Percentiles rank a stretch among this genome's conserved stretches.
Conservation (phyloP, 345 rosid genomes). For the Anastatica hierochuntica region DNA sequence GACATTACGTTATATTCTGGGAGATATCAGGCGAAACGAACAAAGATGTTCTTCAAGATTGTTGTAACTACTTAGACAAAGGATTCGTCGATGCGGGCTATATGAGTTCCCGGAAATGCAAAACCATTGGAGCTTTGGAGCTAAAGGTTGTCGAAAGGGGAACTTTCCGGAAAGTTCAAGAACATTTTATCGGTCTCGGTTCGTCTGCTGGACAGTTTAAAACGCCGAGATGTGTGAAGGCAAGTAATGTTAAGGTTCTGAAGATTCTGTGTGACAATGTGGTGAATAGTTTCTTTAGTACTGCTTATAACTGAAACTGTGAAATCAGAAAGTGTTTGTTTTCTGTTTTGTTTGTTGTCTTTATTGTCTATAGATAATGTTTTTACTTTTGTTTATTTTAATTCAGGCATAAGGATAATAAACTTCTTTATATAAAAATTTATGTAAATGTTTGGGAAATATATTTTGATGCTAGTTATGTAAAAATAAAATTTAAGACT, state of each 20-base stretch:
- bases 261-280: constrained; percentile 56
- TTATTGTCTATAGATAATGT: constrained; percentile 5
- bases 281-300: constrained; percentile 47
- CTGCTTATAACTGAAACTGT: constrained; percentile 32
- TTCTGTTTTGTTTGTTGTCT: constrained; percentile 4
- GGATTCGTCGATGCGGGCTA: constrained; percentile 76
- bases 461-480: no score
- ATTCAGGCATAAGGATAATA: no score
- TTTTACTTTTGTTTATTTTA: neutral
- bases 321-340: constrained; percentile 1
- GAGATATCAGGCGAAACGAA: constrained; percentile 59
- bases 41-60: constrained; percentile 50
- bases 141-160: constrained; percentile 59
- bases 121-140: constrained; percentile 68
- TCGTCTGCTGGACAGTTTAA: constrained; percentile 76
- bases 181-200: constrained; percentile 68
- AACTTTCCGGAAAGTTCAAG: constrained; percentile 63
- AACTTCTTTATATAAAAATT: no score
- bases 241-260: constrained; percentile 39
- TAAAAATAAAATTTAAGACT: no score
- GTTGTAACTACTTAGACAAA: constrained; percentile 61
- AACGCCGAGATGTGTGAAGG: constrained; percentile 69
- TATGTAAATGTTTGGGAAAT: no score
- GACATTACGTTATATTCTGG: constrained; percentile 83
- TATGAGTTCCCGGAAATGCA: constrained; percentile 52